A percentile compares a stretch with the other conserved stretches of the same genome.
Evolutionary conservation across 768 basidiomycete species (phyloP).

Genomic region (Boletus eberwhitei): DNA sequence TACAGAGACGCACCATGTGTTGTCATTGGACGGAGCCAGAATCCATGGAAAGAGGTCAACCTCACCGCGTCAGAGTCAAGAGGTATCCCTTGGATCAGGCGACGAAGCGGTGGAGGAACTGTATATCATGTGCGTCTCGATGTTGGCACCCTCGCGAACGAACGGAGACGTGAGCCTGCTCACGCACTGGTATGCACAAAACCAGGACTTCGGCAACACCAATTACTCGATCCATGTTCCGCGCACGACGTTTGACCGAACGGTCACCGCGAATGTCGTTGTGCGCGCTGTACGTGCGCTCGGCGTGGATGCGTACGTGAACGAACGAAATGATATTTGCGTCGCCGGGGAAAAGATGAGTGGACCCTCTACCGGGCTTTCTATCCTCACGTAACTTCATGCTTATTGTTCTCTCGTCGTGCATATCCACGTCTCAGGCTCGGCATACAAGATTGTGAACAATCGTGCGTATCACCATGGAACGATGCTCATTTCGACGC

Average conservation of each 20-base stretch:
- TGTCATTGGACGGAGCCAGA: slow-evolving; percentile 93
- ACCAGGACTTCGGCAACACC: slow-evolving; percentile 92
- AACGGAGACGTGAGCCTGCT: not conserved
- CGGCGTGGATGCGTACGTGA: slow-evolving; percentile 74
- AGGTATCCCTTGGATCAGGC: slow-evolving; percentile 72
- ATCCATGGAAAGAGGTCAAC: slow-evolving; percentile 98
- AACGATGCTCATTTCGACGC: slow-evolving; percentile 93
- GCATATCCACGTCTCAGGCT: slow-evolving; percentile 80
- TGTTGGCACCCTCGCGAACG: not conserved
- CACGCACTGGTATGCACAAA: not conserved
- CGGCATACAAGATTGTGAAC: slow-evolving; percentile 93
- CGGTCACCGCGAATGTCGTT: slow-evolving; percentile 72
- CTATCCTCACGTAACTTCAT: not conserved
- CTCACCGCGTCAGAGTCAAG: slow-evolving; percentile 49
- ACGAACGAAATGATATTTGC: slow-evolving; percentile 90
- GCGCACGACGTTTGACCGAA: slow-evolving; percentile 73
- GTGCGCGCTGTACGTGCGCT: slow-evolving; percentile 72
- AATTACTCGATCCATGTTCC: slow-evolving; percentile 95
- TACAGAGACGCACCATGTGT: slow-evolving; percentile 90
- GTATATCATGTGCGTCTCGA: slow-evolving; percentile 81
- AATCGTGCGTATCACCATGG: slow-evolving; percentile 95
- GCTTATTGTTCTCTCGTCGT: slow-evolving; percentile 1
- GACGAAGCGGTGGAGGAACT: slow-evolving; percentile 91
- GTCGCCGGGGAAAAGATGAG: slow-evolving; percentile 87
- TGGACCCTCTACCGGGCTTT: slow-evolving; percentile 18